Evolutionary conservation across 306 rosid species (phyloP).

Genomic region (Castanea sativa): DNA sequence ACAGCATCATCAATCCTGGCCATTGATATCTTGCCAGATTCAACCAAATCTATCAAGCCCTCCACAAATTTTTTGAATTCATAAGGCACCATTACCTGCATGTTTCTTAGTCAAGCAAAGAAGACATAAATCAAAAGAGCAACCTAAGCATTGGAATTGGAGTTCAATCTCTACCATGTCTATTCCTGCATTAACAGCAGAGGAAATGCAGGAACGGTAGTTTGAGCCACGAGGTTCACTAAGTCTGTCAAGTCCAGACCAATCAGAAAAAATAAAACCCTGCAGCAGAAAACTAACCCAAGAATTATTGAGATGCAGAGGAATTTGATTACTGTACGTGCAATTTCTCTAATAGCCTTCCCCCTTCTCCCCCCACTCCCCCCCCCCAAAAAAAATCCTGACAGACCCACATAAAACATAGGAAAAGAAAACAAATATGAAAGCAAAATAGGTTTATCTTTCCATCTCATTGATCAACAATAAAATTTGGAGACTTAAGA

Average conservation of each 20-base stretch:
- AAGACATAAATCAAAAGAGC: not conserved
- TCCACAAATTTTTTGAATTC: conserved; percentile 30
- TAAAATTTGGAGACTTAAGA: not conserved
- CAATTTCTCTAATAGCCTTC: not conserved
- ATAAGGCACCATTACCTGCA: conserved; percentile 58
- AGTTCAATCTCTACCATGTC: conserved; percentile 64
- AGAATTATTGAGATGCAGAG: not conserved
- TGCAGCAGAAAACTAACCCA: conserved; percentile 30
- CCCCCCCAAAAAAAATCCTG: too few relatives aligned
- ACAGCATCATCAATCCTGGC: conserved; percentile 49
- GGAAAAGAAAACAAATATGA: not conserved
- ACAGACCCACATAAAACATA: not conserved
- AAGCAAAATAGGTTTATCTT: not conserved
- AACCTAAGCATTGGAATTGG: conserved; percentile 11
- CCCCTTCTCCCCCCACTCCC: not conserved
- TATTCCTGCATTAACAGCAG: conserved; percentile 76
- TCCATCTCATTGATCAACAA: not conserved
- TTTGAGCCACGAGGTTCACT: conserved; percentile 54
- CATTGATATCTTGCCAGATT: conserved; percentile 37
- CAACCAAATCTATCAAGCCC: conserved; percentile 31
- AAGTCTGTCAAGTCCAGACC: conserved; percentile 77
- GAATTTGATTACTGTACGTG: not conserved
- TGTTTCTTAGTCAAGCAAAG: conserved; percentile 5
- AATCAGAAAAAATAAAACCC: conserved; percentile 89
- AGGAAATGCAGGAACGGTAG: conserved; percentile 60